Evolutionary conservation across 2,329 filamentous ascomycete species (phyloP).

Genomic region (Akanthomyces lecanii): DNA sequence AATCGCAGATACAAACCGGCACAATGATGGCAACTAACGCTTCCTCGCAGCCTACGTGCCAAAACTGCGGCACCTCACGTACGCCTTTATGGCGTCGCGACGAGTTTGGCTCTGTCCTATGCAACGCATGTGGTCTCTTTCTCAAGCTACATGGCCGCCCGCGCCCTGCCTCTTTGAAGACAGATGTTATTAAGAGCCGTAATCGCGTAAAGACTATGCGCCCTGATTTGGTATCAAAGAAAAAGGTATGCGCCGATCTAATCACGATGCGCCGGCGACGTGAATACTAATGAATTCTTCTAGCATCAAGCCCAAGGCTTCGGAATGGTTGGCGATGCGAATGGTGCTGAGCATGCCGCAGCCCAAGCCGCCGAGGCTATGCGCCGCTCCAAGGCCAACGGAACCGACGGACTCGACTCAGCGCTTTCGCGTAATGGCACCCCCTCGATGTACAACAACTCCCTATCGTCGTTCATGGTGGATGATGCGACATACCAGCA

Average conservation of each 20-base stretch:
- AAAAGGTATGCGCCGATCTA: conserved; percentile 61
- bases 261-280: not conserved
- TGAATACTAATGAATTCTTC: not conserved
- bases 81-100: conserved; percentile 97
- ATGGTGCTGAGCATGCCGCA: conserved; percentile 57
- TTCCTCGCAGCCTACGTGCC: conserved; percentile 83
- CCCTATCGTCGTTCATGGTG: conserved; percentile 76
- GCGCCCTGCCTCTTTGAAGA: conserved; percentile 93
- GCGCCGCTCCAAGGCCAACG: conserved; percentile 67
- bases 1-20: conserved; percentile 33
- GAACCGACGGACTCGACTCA: conserved; percentile 71
- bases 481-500: conserved; percentile 64
- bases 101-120: conserved; percentile 90
- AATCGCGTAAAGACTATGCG: conserved; percentile 90
- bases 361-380: conserved; percentile 50
- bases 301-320: conserved; percentile 37
- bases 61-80: conserved; percentile 93
- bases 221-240: conserved; percentile 72
- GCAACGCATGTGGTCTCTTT: conserved; percentile 97
- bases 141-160: conserved; percentile 93
- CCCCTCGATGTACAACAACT: conserved; percentile 68
- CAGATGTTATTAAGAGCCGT: conserved; percentile 98
- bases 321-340: conserved; percentile 41
- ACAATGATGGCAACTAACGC: conserved; percentile 54
- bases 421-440: conserved; percentile 77